Conservation (phyloP, 441 rosid genomes). For the Biscutella laevigata region DNA sequence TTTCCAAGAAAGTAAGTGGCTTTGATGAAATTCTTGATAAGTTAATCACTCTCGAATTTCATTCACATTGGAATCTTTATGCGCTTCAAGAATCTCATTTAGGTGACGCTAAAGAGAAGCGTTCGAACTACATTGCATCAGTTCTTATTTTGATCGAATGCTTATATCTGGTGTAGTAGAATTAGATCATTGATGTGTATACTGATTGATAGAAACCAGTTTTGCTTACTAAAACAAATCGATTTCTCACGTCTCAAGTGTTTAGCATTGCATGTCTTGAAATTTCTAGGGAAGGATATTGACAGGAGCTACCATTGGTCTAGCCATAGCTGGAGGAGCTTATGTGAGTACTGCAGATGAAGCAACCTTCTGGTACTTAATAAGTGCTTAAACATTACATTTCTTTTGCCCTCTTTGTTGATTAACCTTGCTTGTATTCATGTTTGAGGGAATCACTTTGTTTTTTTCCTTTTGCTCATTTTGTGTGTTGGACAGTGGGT, state of each 20-base stretch:
- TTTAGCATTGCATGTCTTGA: constrained; percentile 2
- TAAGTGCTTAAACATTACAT: constrained; percentile 3
- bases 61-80: constrained; percentile 8
- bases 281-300: constrained; percentile 56
- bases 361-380: constrained; percentile 83
- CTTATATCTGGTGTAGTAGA: background rate
- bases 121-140: too few species aligned
- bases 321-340: constrained; percentile 85
- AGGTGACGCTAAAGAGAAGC: background rate
- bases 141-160: background rate
- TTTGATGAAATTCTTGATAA: background rate
- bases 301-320: constrained; percentile 73
- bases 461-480: constrained; percentile 6
- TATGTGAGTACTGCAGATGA: constrained; percentile 94
- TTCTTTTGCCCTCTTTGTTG: background rate
- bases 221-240: too few species aligned
- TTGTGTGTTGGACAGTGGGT: constrained; percentile 53
- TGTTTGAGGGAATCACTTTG: constrained; percentile 3
- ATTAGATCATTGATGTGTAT: constrained; percentile 5
- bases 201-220: too few species aligned
- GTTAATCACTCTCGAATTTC: background rate
- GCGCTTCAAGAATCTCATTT: background rate
- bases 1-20: constrained; percentile 51
- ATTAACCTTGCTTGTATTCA: background rate
- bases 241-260: background rate